Base-by-base conservation (phyloP, 2,329 filamentous ascomycete species). In the Colletotrichum tropicale region DNA sequence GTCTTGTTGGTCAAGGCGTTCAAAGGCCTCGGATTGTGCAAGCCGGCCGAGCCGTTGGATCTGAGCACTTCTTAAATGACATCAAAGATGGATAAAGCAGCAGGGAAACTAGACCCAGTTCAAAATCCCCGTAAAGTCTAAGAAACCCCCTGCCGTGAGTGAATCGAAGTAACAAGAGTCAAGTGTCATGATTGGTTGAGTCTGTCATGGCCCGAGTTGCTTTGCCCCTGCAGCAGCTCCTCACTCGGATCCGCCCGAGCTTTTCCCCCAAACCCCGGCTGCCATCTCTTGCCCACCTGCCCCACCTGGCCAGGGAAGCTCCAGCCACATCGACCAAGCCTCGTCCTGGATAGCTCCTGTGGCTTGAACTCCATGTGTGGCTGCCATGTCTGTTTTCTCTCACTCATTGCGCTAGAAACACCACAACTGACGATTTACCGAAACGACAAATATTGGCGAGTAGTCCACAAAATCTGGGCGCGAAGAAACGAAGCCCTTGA, bases 371-470 rank as follows among this genome's bases (percentile, higher is more conserved):
- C 28, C 21, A 36, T n/a, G n/a, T 69, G 64, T 75, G 70, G 70
- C 70, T 65, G 58, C 28, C 56, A 18, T 65, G 58, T 69, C 48
- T 8, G 58, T 69, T 69, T 69, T 72, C 73, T 48, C 34, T 34
- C 12, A 38, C 13, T 28, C 43, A 21, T 52, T 34, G 65, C 74
- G 65, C 74, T 74, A 76, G 72, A 75, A 58, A 69, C 70, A 73
- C 60, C 70, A 62, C 64, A 65, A 36, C 43, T 60, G 16, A 48
- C 43, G 43, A 69, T 55, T 64, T 55, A 61, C n/a, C 34, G 32
- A 65, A 52, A 65, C 34, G 13, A 66, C 28, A 34, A 26, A 30
- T 30, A n/a, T 32, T 28, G 65, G 48, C 62, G 18, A 69, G 21
- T 34, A 62, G 7, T 48, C 32, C 28, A 18, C 21, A 38, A 26